phyloP scores from a whole-genome alignment of 495 filamentous ascomycete genomes.

The Parachaetomium inaequale region DNA sequence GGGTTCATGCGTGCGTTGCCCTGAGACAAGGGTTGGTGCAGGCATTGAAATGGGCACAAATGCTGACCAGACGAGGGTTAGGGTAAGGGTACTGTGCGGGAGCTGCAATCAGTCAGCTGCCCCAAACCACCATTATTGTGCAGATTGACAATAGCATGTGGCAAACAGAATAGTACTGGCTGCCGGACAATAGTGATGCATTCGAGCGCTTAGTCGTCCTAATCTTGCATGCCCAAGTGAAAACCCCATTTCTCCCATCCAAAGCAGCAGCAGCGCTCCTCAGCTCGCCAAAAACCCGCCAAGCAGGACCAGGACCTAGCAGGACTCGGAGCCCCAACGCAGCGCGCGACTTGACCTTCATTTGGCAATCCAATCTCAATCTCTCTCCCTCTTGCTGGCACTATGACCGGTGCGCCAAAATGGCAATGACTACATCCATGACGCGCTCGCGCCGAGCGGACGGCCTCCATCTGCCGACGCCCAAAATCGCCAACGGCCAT shows the following conservation, averaged over 20 bases:
- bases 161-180: neutral
- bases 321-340: constrained; percentile 1
- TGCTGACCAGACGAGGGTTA: no score
- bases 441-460: constrained; percentile 40
- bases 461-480: constrained; percentile 25
- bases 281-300: neutral
- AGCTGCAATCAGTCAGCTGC: no score
- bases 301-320: constrained; percentile 2
- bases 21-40: no score
- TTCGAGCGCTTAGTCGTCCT: neutral
- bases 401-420: constrained; percentile 4
- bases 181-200: neutral
- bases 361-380: constrained; percentile 10
- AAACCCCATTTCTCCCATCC: neutral
- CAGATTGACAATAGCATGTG: neutral
- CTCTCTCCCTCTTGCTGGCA: neutral
- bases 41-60: no score
- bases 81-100: no score
- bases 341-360: neutral
- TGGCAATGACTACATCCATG: constrained; percentile 36
- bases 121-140: neutral
- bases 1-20: no score
- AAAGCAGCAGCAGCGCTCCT: neutral
- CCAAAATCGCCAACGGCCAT: constrained; percentile 19
- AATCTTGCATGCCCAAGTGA: neutral